Evolutionary conservation across 1,284 basidiomycete genomes (phyloP), one percentile per base, ranked within the genome.

Genomic region (Agroathelia rolfsii): DNA sequence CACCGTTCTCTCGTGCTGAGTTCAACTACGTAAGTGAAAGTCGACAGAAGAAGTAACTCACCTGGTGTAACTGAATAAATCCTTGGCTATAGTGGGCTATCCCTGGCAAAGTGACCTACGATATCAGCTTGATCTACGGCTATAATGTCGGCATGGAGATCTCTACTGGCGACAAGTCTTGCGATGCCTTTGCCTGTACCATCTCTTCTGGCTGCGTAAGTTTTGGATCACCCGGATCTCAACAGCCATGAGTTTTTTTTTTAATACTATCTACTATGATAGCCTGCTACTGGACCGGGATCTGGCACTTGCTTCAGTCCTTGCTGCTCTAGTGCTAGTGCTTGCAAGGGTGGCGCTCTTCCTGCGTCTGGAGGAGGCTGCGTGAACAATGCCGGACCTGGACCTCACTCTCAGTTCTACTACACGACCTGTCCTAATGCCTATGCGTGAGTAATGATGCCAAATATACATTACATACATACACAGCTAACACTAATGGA

Each of bases 121-220:
- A 58, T 27, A 57, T 55, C 24, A 58, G 55, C 19, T 42, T 55
- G 32, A 58, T 55, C 30, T 58, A 58, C 9, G 56, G 52, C 0
- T 58, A 58, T 40, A 55, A 57, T 11, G 56, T 57, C 20, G 55
- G 52, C 14, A 55, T 55, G 56, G 10, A 56, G 33, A 58, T 55
- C 9, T 55, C 53, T 10, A 55, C 52, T 0, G 36, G 45, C 1
- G 52, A 55, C 21, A 0, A 9, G 2, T 23, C 35, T 22, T 55
- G 52, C 12, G 42, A 52, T 11, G 40, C 40, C 11, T 58, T 48
- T 5, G 52, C 53, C 13, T 52, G 53, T 20, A 56, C 54, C 36
- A 30, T 26, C 30, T 27, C 22, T 24, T 39, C 31, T 6, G 44
- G 40, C 15, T 47, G 45, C 20, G 45, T 46, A 28, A 42, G 42